A percentile compares a stretch with the other conserved stretches of the same genome.
Conservation (phyloP, 768 basidiomycete species). For the Mrakia gelida region DNA sequence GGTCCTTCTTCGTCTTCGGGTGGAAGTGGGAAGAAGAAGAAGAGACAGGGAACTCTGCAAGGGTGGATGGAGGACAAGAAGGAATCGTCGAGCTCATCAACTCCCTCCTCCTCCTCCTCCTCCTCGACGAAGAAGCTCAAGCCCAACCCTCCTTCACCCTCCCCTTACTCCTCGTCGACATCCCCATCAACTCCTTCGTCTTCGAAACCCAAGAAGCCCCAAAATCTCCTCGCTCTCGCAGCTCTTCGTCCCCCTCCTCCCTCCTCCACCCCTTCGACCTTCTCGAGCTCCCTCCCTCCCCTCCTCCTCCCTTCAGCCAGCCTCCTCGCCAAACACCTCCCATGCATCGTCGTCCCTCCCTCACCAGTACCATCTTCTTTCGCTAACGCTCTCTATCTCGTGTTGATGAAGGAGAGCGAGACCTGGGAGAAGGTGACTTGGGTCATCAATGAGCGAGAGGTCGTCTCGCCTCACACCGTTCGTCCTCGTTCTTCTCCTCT, state of each 20-base stretch:
- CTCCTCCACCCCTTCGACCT: background rate
- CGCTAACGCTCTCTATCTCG: constrained; percentile 43
- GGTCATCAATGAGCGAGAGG: constrained; percentile 40
- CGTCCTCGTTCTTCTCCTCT: constrained; percentile 21
- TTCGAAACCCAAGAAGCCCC: background rate
- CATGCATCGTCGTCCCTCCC: constrained; percentile 38
- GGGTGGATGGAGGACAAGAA: background rate
- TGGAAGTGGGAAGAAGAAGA: constrained; percentile 15
- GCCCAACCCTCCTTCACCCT: background rate
- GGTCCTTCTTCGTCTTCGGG: constrained; percentile 31
- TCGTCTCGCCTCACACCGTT: constrained; percentile 41
- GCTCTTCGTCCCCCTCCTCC: constrained; percentile 31
- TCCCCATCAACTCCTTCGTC: background rate
- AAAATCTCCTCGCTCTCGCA: constrained; percentile 25
- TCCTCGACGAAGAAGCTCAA: background rate
- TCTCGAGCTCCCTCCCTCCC: constrained; percentile 34
- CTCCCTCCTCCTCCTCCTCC: background rate
- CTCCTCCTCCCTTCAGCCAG: constrained; percentile 37
- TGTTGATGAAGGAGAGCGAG: constrained; percentile 40
- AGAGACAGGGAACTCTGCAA: background rate
- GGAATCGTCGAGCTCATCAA: background rate
- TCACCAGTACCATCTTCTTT: constrained; percentile 40
- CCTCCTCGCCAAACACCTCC: constrained; percentile 36
- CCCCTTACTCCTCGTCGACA: constrained; percentile 1
- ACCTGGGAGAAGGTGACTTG: constrained; percentile 40